A percentile compares a stretch with the other conserved stretches of the same genome.
Conservation (phyloP, 306 rosid genomes). For the Astragalus membranaceus region DNA sequence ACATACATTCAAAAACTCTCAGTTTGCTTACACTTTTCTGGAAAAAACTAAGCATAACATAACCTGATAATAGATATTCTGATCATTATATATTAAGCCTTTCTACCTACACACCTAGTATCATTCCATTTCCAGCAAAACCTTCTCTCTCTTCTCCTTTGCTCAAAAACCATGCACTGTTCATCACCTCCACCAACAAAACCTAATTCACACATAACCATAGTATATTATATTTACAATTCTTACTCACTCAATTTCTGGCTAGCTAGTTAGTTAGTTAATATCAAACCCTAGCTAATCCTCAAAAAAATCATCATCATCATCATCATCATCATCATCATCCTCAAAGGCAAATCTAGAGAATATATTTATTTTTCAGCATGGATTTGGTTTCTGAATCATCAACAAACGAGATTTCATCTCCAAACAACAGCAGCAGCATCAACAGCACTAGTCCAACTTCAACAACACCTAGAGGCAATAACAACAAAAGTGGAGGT, state of each 20-base stretch:
- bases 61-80: neutral
- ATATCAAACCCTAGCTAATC: too few species aligned
- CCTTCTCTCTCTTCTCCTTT: neutral
- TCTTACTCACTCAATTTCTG: too few species aligned
- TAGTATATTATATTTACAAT: too few species aligned
- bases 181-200: too few species aligned
- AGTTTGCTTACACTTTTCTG: slow-evolving; percentile 28
- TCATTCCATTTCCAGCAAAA: slow-evolving; percentile 15
- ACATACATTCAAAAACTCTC: slow-evolving; percentile 22
- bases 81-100: neutral
- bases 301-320: too few species aligned
- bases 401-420: neutral
- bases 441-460: neutral
- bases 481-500: neutral
- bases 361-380: too few species aligned
- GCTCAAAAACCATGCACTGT: too few species aligned
- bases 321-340: too few species aligned
- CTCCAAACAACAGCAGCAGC: neutral
- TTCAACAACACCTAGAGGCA: neutral
- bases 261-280: too few species aligned
- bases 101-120: neutral
- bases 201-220: too few species aligned
- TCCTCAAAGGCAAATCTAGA: too few species aligned
- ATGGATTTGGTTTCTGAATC: slow-evolving; percentile 60
- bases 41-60: neutral